These are phyloP conservation scores for Candida easanensis DNA, from an alignment of 805 yeast species.

Conservation along the genomic window DNA sequence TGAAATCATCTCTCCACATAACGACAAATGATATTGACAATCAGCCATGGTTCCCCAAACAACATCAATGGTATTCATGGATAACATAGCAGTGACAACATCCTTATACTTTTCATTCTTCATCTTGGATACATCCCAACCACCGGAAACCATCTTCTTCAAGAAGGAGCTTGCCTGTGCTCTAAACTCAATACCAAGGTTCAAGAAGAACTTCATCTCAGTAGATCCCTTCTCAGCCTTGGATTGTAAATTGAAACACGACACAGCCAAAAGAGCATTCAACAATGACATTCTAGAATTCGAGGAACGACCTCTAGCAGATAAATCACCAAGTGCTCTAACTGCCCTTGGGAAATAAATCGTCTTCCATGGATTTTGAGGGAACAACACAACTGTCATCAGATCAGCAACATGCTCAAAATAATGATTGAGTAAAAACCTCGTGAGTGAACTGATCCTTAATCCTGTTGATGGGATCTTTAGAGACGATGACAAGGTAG, in stretches of 20 bases:
- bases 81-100: constrained; percentile 74
- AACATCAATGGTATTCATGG: constrained; percentile 85
- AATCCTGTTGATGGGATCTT: constrained; percentile 59
- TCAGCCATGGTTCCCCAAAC: constrained; percentile 92
- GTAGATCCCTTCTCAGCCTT: constrained; percentile 65
- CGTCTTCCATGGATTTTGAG: constrained; percentile 85
- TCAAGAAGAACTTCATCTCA: constrained; percentile 66
- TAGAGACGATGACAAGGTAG: constrained; percentile 31
- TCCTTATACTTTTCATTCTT: constrained; percentile 70
- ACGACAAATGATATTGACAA: constrained; percentile 68
- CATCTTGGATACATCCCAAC: neutral
- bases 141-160: constrained; percentile 49
- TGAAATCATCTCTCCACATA: constrained; percentile 73
- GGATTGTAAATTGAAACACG: constrained; percentile 77
- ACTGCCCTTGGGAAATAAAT: constrained; percentile 84
- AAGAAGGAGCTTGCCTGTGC: constrained; percentile 72
- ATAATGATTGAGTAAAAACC: constrained; percentile 71
- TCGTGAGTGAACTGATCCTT: constrained; percentile 63
- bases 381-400: constrained; percentile 68
- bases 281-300: constrained; percentile 74
- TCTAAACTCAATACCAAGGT: constrained; percentile 70
- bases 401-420: constrained; percentile 73
- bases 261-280: constrained; percentile 76
- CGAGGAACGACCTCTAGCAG: constrained; percentile 70
- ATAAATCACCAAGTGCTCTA: constrained; percentile 77